phyloP scores from a whole-genome alignment of 2,329 filamentous ascomycete genomes.

The Colletotrichum godetiae region DNA sequence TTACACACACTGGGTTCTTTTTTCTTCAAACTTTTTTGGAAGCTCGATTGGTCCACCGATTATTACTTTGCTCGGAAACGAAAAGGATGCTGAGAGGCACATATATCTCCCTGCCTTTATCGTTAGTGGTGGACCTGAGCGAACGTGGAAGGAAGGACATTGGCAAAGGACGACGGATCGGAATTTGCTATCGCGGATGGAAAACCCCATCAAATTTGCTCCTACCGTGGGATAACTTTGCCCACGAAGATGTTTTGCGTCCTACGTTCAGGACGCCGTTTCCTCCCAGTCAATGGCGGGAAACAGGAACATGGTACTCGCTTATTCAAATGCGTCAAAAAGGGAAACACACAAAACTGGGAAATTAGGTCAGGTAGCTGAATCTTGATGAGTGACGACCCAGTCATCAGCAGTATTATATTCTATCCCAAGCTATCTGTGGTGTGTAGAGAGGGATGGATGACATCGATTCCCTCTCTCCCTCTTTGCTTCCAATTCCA shows the following conservation, averaged over 20 bases:
- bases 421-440: not conserved
- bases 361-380: conserved; percentile 6
- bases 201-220: not conserved
- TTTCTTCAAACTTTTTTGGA: not conserved
- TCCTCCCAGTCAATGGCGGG: not conserved
- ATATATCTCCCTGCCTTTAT: not conserved
- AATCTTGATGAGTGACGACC: conserved; percentile 16
- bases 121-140: not conserved
- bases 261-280: not conserved
- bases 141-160: not conserved
- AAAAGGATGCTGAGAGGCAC: not conserved
- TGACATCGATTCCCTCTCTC: not conserved
- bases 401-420: conserved; percentile 28
- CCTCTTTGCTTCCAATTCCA: conserved; percentile 1
- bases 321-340: not conserved
- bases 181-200: not conserved
- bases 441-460: not conserved
- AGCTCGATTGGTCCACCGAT: not conserved
- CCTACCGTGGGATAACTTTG: not conserved
- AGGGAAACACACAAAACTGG: not conserved
- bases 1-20: no score
- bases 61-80: not conserved
- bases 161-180: not conserved
- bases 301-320: not conserved
- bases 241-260: not conserved